A percentile compares a stretch with the other conserved stretches of the same genome.
Conservation (phyloP, 2,329 filamentous ascomycete species). For the Podosphaera aphanis region DNA sequence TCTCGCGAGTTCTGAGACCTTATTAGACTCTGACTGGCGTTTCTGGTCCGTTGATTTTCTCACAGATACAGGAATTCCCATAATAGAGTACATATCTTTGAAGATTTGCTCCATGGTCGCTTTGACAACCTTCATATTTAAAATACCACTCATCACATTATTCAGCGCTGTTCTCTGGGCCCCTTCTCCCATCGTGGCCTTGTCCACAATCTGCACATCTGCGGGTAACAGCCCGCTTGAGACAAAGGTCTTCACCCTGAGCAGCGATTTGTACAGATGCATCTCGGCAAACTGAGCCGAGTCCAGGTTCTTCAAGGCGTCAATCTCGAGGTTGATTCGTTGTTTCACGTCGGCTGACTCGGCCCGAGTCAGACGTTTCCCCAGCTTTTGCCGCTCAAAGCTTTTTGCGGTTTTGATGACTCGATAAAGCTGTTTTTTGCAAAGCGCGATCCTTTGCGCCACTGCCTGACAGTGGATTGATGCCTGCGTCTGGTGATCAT, state of each 20-base stretch:
- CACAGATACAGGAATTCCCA: slow-evolving; percentile 11
- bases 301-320: slow-evolving; percentile 26
- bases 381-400: slow-evolving; percentile 53
- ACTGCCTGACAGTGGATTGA: slow-evolving; percentile 18
- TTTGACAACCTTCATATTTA: slow-evolving; percentile 28
- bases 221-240: slow-evolving; percentile 22
- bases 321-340: slow-evolving; percentile 37
- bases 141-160: slow-evolving; percentile 30
- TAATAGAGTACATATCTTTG: slow-evolving; percentile 11
- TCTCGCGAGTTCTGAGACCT: neutral
- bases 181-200: slow-evolving; percentile 8
- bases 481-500: slow-evolving; percentile 2
- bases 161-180: slow-evolving; percentile 17
- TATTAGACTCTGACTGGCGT: slow-evolving; percentile 1
- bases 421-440: slow-evolving; percentile 35
- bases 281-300: slow-evolving; percentile 21
- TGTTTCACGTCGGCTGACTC: slow-evolving; percentile 26
- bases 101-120: slow-evolving; percentile 21
- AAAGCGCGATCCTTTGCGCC: slow-evolving; percentile 27
- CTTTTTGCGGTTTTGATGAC: slow-evolving; percentile 51
- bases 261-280: slow-evolving; percentile 25
- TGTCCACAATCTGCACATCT: slow-evolving; percentile 15
- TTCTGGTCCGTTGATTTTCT: slow-evolving; percentile 6
- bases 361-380: slow-evolving; percentile 31
- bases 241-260: slow-evolving; percentile 25